Evolutionary conservation across 176 grass and related monocot genomes (phyloP).

Genomic region (barley (Hordeum vulgare)): DNA sequence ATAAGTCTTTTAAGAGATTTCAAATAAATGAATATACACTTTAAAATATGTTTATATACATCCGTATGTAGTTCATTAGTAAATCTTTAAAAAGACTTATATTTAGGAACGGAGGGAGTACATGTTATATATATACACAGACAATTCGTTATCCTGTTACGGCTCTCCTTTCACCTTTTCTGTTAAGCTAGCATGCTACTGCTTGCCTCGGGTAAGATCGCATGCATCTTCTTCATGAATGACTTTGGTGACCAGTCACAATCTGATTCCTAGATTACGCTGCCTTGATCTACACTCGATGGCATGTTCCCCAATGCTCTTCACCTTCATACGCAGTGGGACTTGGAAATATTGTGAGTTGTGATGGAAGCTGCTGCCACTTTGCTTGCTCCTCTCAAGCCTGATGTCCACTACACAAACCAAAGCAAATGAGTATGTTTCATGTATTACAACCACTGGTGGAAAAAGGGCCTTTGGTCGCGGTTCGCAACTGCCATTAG

Average conservation of each 20-base stretch:
- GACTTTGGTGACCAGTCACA: slow-evolving; percentile 35
- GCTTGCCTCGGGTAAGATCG: slow-evolving; percentile 30
- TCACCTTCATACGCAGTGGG: background rate
- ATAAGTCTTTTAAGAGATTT: too few relatives aligned
- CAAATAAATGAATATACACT: too few relatives aligned
- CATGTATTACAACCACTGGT: slow-evolving; percentile 21
- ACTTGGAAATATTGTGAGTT: slow-evolving; percentile 13
- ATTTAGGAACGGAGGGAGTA: too few relatives aligned
- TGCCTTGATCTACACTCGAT: slow-evolving; percentile 47
- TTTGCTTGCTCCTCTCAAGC: slow-evolving; percentile 5
- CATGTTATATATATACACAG: too few relatives aligned
- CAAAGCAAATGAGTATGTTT: slow-evolving; percentile 7
- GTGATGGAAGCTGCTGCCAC: slow-evolving; percentile 28
- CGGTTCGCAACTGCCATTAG: too few relatives aligned
- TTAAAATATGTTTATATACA: too few relatives aligned
- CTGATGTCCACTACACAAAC: slow-evolving; percentile 10
- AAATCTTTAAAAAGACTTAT: too few relatives aligned
- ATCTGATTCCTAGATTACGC: slow-evolving; percentile 30
- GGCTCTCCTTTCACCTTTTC: slow-evolving; percentile 27
- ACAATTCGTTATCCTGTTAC: slow-evolving; percentile 23
- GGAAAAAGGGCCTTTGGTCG: too few relatives aligned
- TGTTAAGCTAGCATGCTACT: slow-evolving; percentile 31
- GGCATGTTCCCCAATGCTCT: slow-evolving; percentile 4
- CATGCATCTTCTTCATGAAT: slow-evolving; percentile 42
- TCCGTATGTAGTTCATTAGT: too few relatives aligned